Percentiles rank a stretch among this genome's conserved stretches.
These are phyloP conservation scores for Neofusicoccum sp. DNA, from an alignment of 2,329 filamentous ascomycete genomes.

Conservation along the genomic window DNA sequence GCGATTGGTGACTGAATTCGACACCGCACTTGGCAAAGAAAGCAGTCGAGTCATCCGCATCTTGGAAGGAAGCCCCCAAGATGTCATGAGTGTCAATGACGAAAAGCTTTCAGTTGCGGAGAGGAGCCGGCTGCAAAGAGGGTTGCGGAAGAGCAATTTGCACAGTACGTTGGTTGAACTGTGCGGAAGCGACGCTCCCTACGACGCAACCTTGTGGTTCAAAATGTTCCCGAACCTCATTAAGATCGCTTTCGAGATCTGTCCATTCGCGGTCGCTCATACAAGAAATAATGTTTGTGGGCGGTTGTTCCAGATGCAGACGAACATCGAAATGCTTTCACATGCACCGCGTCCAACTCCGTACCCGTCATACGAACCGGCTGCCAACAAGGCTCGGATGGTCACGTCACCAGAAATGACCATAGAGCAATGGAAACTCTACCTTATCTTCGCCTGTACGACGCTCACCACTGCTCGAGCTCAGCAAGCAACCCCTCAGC, in stretches of 20 bases:
- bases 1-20: slow-evolving; percentile 89
- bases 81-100: slow-evolving; percentile 88
- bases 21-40: slow-evolving; percentile 79
- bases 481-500: slow-evolving; percentile 56
- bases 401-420: slow-evolving; percentile 77
- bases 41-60: slow-evolving; percentile 85
- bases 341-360: slow-evolving; percentile 56
- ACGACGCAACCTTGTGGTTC: slow-evolving; percentile 94
- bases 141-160: slow-evolving; percentile 78
- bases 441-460: slow-evolving; percentile 94
- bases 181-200: slow-evolving; percentile 91
- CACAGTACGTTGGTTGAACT: slow-evolving; percentile 88
- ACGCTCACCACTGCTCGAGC: slow-evolving; percentile 82
- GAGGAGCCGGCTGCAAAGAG: slow-evolving; percentile 84
- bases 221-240: slow-evolving; percentile 97
- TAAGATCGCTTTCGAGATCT: slow-evolving; percentile 83
- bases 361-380: slow-evolving; percentile 61
- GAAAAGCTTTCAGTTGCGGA: slow-evolving; percentile 90
- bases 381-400: slow-evolving; percentile 56
- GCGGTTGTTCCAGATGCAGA: slow-evolving; percentile 89
- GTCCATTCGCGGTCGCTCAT: slow-evolving; percentile 85
- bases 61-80: slow-evolving; percentile 81
- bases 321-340: slow-evolving; percentile 73
- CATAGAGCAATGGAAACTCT: slow-evolving; percentile 97
- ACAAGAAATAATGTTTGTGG: slow-evolving; percentile 91